phyloP scores from a whole-genome alignment of 305 asterid genomes.

The Solanum chacoense region DNA sequence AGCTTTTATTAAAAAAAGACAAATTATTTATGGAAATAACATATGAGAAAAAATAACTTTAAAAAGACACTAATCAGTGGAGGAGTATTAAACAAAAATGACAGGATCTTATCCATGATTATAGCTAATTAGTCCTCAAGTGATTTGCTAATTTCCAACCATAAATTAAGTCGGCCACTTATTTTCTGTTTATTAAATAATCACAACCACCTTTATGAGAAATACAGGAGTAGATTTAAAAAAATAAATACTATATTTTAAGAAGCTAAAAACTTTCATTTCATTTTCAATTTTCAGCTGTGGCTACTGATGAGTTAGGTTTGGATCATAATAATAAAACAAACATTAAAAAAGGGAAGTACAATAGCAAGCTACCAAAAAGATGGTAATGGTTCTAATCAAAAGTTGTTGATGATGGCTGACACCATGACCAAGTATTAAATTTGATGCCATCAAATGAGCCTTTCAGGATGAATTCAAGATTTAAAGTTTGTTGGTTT shows the following conservation, averaged over 20 bases:
- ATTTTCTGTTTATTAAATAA: not conserved
- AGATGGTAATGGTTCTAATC: not conserved
- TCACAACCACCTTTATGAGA: not conserved
- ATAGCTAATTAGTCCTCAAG: not conserved
- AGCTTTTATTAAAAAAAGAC: not conserved
- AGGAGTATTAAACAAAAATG: not conserved
- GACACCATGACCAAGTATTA: not conserved
- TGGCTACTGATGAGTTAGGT: not conserved
- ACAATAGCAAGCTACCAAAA: not conserved
- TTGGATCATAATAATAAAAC: not conserved
- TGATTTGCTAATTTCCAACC: not conserved
- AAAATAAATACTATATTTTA: not conserved
- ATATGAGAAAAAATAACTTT: not conserved
- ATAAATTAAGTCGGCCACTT: not conserved
- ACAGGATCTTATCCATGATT: not conserved
- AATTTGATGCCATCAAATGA: not conserved
- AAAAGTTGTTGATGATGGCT: slow-evolving; percentile 1
- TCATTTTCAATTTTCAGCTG: not conserved
- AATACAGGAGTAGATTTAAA: not conserved
- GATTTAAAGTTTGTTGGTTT: not conserved
- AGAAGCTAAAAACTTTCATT: not conserved
- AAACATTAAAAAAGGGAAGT: not conserved
- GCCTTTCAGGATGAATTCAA: not conserved
- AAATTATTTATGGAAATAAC: not conserved
- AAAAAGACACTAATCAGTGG: not conserved